These are phyloP conservation scores for Raffaelea albimanens DNA, from an alignment of 2,329 filamentous ascomycete genomes.

Conservation along the genomic window DNA sequence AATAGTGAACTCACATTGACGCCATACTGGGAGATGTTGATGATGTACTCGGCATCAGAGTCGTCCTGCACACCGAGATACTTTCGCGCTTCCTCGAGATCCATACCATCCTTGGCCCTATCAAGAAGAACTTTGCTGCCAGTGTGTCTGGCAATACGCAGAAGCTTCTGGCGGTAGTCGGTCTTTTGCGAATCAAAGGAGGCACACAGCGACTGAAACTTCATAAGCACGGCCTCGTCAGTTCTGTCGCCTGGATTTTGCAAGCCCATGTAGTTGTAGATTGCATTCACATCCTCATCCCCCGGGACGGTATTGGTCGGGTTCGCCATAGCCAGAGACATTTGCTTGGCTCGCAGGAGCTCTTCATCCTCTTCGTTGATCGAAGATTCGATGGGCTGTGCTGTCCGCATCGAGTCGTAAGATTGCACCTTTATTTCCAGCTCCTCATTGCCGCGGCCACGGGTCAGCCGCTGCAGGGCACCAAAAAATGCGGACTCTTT, in stretches of 20 bases:
- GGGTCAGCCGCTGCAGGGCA: conserved; percentile 13
- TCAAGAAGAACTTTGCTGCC: conserved; percentile 12
- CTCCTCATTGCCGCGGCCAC: conserved; percentile 14
- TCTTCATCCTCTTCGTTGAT: conserved; percentile 10
- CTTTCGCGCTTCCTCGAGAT: conserved; percentile 28
- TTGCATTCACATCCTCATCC: conserved; percentile 8
- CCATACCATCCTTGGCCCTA: conserved; percentile 9
- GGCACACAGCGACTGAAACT: conserved; percentile 15
- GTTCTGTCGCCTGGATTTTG: conserved; percentile 5
- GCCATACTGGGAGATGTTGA: conserved; percentile 15
- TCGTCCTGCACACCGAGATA: conserved; percentile 26
- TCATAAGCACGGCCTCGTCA: conserved; percentile 13
- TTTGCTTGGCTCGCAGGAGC: conserved; percentile 12
- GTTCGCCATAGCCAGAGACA: conserved; percentile 6
- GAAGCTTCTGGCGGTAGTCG: conserved; percentile 17
- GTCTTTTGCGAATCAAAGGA: conserved; percentile 17
- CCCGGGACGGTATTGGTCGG: not conserved
- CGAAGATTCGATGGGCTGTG: conserved; percentile 1
- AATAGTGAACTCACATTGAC: conserved; percentile 9
- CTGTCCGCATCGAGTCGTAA: conserved; percentile 9
- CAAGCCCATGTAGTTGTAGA: conserved; percentile 18
- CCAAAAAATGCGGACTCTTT: conserved; percentile 10
- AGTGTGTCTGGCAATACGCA: conserved; percentile 18
- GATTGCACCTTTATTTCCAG: conserved; percentile 12
- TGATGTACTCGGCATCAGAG: conserved; percentile 20